Percentiles rank a stretch among this genome's conserved stretches.
These are phyloP conservation scores for Chlamydomonas sphaeroides DNA, from an alignment of 139 green algal species.

Conservation along the genomic window DNA sequence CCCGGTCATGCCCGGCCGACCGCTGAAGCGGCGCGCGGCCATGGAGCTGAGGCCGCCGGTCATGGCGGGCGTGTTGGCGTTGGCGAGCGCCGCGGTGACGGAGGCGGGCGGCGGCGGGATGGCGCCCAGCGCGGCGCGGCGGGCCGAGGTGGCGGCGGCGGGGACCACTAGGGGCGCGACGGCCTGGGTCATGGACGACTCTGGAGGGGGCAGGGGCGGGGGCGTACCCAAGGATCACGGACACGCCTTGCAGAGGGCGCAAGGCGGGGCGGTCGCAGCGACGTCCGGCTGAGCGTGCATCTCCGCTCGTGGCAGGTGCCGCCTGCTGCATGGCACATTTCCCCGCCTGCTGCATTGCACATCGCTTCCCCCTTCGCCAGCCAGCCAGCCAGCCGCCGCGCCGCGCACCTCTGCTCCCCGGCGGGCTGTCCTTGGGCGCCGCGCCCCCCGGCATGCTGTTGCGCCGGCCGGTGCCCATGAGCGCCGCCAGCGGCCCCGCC, in stretches of 20 bases:
- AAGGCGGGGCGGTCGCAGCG: too few relatives aligned
- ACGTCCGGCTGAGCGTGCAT: too few relatives aligned
- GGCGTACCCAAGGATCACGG: too few relatives aligned
- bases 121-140: neutral
- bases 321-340: too few relatives aligned
- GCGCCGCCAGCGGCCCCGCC: neutral
- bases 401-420: neutral
- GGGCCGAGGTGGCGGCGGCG: neutral
- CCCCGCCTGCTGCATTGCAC: too few relatives aligned
- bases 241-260: too few relatives aligned
- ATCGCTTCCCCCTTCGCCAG: too few relatives aligned
- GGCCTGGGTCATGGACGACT: neutral
- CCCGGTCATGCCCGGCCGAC: neutral
- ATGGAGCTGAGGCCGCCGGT: slow-evolving; percentile 23
- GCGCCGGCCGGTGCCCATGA: neutral
- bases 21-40: slow-evolving; percentile 28
- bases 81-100: neutral
- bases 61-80: neutral
- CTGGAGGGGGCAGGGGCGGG: slow-evolving; percentile 1
- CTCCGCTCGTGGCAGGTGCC: too few relatives aligned
- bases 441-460: slow-evolving; percentile 13
- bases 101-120: slow-evolving; percentile 16
- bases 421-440: slow-evolving; percentile 19
- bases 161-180: neutral
- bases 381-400: too few relatives aligned